Evolutionary conservation across 352 stramenopile species (phyloP), one percentile per base, ranked within the genome.

Genomic region (Phytophthora meadii): DNA sequence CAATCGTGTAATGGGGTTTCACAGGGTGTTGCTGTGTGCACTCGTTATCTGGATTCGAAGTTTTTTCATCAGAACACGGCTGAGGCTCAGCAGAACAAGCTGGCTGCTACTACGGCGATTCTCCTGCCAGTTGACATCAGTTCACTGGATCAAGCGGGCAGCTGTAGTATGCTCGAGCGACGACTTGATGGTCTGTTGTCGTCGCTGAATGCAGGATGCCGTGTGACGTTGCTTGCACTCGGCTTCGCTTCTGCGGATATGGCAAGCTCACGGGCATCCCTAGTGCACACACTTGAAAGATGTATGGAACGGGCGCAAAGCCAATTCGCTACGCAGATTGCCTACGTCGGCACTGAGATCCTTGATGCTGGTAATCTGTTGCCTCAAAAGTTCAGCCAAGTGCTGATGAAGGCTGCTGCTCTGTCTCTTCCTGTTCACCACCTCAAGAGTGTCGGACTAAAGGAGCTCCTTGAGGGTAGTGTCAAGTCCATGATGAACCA

Each of bases 81-180:
- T 8, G 54, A 76, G 11, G 34, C 24, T 19, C 71, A 76, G 19
- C 15, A 57, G 46, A 45, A 74, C 30, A 74, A 85, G 40, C 59
- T 93, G 14, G 41, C 69, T 40, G 81, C 76, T 17, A 77, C 75
- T 2, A 88, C 79, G 5, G 74, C 75, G 12, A 66, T 93, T 9
- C 36, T 93, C 4, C 60, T 93, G 1, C 79, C 85, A 7, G 62
- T 92, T 39, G 77, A 87, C 52, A 44, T 93, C 47, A 81, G 56
- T 28, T 60, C 76, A 45, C 45, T 89, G 8, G 58, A 78, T 50
- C 51, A 79, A 54, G 22, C 22, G 17, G 40, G 30, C 5, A 83
- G 69, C 27, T 65, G 77, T 36, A 62, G 65, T 44, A 61, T 28
- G 17, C 90, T 70, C 79, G 69, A 89, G 42, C 65, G 79, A 17